Evolutionary conservation across 225 moss, liverwort and hornwort genomes (phyloP), one percentile per base, ranked within the genome.

Genomic region (Bryum argenteum): DNA sequence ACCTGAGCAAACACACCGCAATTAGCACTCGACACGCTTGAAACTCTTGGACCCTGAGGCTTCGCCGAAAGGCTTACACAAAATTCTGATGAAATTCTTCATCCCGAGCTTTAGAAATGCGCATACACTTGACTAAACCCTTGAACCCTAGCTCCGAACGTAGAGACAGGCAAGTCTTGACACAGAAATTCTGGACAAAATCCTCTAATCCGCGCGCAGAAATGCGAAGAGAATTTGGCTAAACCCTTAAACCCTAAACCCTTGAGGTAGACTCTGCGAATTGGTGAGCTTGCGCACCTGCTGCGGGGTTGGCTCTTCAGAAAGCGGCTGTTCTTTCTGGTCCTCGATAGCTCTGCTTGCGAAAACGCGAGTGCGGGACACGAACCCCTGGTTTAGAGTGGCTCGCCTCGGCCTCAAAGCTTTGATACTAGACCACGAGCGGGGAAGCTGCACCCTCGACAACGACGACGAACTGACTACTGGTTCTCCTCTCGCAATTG

Each of bases 271-370:
- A 45, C 45, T 47, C 5, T 15, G 45, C 45, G 15, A 47, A 48
- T 17, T 48, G 61, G 55, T 60, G 20, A 12, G 41, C 8, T 22
- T 23, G 26, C 60, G 12, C 61, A 83, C 83, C 80, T 80, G 55
- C 66, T 77, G 48, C 20, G 65, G 19, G 11, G 51, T 19, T 15
- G 54, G 65, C 2, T 22, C 19, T 16, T 64, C 66, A 15, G 61
- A 10, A 61, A 37, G 58, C 53, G 58, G 47, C 21, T 58, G 42
- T 43, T 63, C 61, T 3, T 6, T 66, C 70, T 77, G 71, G 67
- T 75, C 63, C 80, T 77, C 67, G 1, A 80, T 70, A 45, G 71
- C 80, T 14, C 71, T 80, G 17, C 66, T 67, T 39, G 77, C 83
- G 11, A 54, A 61, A 43, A 66, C 28, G 37, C 80, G 74, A 13